Evolutionary conservation across 2,329 filamentous ascomycete genomes (phyloP), one percentile per base, ranked within the genome.

Genomic region (Alternaria sp.): DNA sequence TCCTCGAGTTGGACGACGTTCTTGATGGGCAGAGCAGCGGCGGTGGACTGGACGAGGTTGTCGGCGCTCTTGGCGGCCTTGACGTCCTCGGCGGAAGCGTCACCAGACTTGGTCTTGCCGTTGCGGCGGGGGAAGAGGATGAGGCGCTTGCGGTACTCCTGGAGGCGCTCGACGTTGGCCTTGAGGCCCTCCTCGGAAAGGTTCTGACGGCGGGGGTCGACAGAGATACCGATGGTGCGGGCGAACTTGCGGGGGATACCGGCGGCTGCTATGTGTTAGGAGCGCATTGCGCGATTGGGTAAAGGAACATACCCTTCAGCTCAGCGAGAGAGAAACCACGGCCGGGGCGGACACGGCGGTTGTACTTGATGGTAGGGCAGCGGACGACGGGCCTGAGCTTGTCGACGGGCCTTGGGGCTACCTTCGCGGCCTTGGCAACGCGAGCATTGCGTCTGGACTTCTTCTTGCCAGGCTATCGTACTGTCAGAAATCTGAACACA

Each of bases 321-420:
- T 99, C 96, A 86, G 90, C 88, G 76, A 98, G 88, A 78, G 95
- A 93, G 92, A 99, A 99, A 84, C 96, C 96, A 88, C 96, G 94
- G 84, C 96, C 96, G 82, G 93, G 90, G 83, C 96, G 92, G 82
- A 96, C 92, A 83, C 94, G 94, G 83, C 96, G 94, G 93, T 99
- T 99, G 90, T 99, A 63, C 60, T 63, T 63, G 60, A 60, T 23
- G 50, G 60, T 63, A 44, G 96, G 95, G 91, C 95, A 98, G 87
- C 94, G 92, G 78, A 99, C 95, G 84, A 98, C 87, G 75, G 96
- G 96, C 83, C 94, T 91, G 82, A 99, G 89, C 86, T 93, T 94
- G 89, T 99, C 96, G 85, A 97, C 92, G 77, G 96, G 96, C 80
- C 96, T 94, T 82, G 96, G 96, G 82, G 96, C 96, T 81, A 98